A percentile compares a stretch with the other conserved stretches of the same genome.
Conservation (phyloP, 108 stramenopile species). For the Cyclotella distinguenda region DNA sequence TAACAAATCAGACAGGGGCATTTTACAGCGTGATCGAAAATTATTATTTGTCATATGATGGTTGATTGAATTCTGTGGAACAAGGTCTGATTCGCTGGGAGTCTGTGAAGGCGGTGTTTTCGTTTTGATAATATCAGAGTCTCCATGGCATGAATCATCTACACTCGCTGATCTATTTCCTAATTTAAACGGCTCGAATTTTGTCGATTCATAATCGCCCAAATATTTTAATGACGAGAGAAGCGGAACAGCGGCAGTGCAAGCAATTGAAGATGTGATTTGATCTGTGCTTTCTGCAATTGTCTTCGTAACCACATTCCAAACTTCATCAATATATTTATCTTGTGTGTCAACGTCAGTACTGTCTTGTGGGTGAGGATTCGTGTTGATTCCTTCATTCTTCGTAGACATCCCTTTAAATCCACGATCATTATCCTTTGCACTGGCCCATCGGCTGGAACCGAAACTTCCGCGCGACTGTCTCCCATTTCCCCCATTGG, state of each 20-base stretch:
- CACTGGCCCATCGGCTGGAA: slow-evolving; percentile 36
- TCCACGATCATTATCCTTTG: not conserved
- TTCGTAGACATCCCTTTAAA: too few relatives aligned
- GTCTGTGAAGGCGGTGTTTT: too few relatives aligned
- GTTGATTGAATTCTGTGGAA: not conserved
- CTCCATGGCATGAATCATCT: not conserved
- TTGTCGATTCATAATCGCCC: slow-evolving; percentile 9
- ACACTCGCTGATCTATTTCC: not conserved
- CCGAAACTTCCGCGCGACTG: slow-evolving; percentile 33
- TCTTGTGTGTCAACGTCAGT: slow-evolving; percentile 1
- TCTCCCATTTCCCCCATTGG: not conserved
- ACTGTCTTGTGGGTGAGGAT: too few relatives aligned
- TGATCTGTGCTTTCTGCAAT: slow-evolving; percentile 26
- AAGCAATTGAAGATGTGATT: slow-evolving; percentile 40
- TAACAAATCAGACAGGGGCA: slow-evolving; percentile 53
- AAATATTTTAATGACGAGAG: slow-evolving; percentile 39
- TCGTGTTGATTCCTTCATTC: too few relatives aligned
- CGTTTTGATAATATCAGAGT: too few relatives aligned
- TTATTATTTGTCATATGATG: slow-evolving; percentile 19
- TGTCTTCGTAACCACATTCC: slow-evolving; percentile 2
- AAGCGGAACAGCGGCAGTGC: slow-evolving; percentile 44
- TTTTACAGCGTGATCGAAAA: slow-evolving; percentile 20
- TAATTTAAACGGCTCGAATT: not conserved
- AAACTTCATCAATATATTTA: slow-evolving; percentile 2
- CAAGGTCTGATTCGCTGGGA: not conserved